Evolutionary conservation across 2,329 filamentous ascomycete species (phyloP).

Genomic region (Cladosporium cucumerinum): DNA sequence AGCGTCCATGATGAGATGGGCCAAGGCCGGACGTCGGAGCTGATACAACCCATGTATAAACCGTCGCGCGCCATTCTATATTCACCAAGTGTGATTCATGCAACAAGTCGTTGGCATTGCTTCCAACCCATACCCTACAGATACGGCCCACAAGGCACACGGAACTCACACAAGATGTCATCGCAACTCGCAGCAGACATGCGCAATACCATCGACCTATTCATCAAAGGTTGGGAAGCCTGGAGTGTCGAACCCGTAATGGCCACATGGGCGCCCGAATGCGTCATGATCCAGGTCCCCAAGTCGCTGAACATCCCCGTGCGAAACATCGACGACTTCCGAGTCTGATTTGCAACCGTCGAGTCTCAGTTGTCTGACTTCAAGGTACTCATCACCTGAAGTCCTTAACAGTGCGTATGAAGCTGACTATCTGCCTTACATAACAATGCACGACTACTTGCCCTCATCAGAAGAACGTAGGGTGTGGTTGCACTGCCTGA

Average conservation of each 20-base stretch:
- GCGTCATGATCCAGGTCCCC: conserved; percentile 6
- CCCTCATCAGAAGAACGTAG: conserved; percentile 4
- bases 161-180: not conserved
- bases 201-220: conserved; percentile 2
- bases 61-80: not conserved
- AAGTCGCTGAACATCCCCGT: not conserved
- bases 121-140: not conserved
- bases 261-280: conserved; percentile 7
- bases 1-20: not conserved
- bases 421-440: not conserved
- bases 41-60: not conserved
- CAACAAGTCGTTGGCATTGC: not conserved
- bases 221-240: not conserved
- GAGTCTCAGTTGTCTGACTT: not conserved
- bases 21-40: not conserved
- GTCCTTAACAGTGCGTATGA: not conserved
- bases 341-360: not conserved
- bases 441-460: conserved; percentile 7
- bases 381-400: not conserved
- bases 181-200: not conserved
- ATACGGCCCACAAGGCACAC: not conserved
- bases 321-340: conserved; percentile 9
- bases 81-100: not conserved
- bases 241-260: conserved; percentile 11
- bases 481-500: conserved; percentile 1